Percentiles rank a stretch among this genome's conserved stretches.
These are phyloP conservation scores for Globisporangium spinosum DNA, from an alignment of 352 stramenopile species.

Conservation along the genomic window DNA sequence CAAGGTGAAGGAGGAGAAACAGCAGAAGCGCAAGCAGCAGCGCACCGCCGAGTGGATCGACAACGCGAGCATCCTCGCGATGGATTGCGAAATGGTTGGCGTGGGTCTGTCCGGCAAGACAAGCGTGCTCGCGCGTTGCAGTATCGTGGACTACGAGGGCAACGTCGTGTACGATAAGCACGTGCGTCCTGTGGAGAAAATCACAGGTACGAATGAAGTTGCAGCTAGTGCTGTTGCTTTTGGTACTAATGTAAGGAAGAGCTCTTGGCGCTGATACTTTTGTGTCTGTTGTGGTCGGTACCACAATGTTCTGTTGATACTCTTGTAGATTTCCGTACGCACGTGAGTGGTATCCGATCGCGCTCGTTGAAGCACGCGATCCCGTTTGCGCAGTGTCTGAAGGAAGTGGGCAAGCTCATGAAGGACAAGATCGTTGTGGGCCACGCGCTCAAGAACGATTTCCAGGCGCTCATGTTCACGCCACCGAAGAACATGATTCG, in stretches of 20 bases:
- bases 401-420: constrained; percentile 78
- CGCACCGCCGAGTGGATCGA: constrained; percentile 75
- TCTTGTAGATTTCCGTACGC: constrained; percentile 69
- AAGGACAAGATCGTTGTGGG: constrained; percentile 82
- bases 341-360: constrained; percentile 81
- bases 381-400: constrained; percentile 73
- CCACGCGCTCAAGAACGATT: constrained; percentile 84
- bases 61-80: constrained; percentile 68
- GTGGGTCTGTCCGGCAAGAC: constrained; percentile 73
- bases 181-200: constrained; percentile 76
- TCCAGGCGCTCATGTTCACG: constrained; percentile 85
- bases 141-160: constrained; percentile 84
- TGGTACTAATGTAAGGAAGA: not conserved
- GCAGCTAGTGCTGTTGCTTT: too few relatives aligned
- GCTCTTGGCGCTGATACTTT: not conserved
- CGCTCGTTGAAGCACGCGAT: constrained; percentile 69
- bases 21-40: constrained; percentile 41
- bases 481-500: constrained; percentile 75
- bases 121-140: constrained; percentile 82
- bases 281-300: not conserved
- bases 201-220: constrained; percentile 43
- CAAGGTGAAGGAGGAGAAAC: constrained; percentile 45
- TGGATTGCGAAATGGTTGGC: constrained; percentile 90
- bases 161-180: constrained; percentile 83
- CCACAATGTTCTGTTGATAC: not conserved